These are phyloP conservation scores for Lipomyces sp. DNA, from an alignment of 805 yeast species.

Conservation along the genomic window DNA sequence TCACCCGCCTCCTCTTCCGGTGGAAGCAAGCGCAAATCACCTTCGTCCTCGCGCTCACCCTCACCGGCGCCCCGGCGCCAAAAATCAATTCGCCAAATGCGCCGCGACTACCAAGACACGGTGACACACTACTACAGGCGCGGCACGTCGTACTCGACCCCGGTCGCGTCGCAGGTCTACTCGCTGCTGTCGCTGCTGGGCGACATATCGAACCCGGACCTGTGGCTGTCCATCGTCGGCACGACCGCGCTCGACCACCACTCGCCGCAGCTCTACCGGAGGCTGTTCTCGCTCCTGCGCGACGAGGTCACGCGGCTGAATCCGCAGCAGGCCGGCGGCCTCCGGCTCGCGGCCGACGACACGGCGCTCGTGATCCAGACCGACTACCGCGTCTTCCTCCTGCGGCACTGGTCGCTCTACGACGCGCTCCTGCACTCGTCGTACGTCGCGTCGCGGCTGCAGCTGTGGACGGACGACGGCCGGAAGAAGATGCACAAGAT, in stretches of 20 bases:
- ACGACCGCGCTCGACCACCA: slow-evolving; percentile 73
- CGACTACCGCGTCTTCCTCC: slow-evolving; percentile 79
- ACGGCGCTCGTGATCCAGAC: slow-evolving; percentile 60
- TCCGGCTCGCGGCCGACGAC: slow-evolving; percentile 30
- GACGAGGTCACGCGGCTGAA: slow-evolving; percentile 80
- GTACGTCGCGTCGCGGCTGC: slow-evolving; percentile 81
- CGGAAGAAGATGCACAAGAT: slow-evolving; percentile 78
- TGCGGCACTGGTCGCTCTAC: slow-evolving; percentile 91
- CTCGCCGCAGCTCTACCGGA: slow-evolving; percentile 67
- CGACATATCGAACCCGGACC: slow-evolving; percentile 60
- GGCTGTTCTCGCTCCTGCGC: slow-evolving; percentile 65
- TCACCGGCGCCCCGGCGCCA: slow-evolving; percentile 31
- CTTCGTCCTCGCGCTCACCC: slow-evolving; percentile 26
- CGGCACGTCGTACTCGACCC: slow-evolving; percentile 74
- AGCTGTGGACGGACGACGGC: slow-evolving; percentile 90
- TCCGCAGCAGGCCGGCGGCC: slow-evolving; percentile 33
- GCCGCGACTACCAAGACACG: slow-evolving; percentile 46
- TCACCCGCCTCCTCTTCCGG: slow-evolving; percentile 7
- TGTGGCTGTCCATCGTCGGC: slow-evolving; percentile 90
- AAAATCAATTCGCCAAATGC: slow-evolving; percentile 39
- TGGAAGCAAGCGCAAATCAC: slow-evolving; percentile 36
- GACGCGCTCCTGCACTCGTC: slow-evolving; percentile 89
- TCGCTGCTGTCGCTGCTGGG: slow-evolving; percentile 77
- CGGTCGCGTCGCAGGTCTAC: slow-evolving; percentile 76
- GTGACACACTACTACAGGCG: slow-evolving; percentile 76